Conservation (phyloP, 768 basidiomycete genomes). For the Tylopilus cervinicoccineus region DNA sequence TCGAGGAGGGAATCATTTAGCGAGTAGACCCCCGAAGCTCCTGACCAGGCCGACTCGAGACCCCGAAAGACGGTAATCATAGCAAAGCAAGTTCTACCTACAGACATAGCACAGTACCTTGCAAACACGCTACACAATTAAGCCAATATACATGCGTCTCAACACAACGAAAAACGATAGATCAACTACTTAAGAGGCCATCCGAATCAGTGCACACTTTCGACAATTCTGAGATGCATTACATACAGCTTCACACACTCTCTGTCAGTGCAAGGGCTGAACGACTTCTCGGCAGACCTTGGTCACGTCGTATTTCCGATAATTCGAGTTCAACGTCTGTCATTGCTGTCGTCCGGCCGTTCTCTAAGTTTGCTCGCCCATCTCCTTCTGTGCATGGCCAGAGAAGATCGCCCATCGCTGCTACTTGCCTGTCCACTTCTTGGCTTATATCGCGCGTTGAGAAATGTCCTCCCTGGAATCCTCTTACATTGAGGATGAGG, state of each 20-base stretch:
- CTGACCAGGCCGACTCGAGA: neutral
- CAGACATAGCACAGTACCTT: too few species aligned
- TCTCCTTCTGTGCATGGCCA: neutral
- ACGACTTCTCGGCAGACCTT: neutral
- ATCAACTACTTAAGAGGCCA: too few species aligned
- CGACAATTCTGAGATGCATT: too few species aligned
- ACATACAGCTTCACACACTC: too few species aligned
- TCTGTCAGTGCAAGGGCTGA: too few species aligned
- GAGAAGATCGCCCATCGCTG: slow-evolving; percentile 2
- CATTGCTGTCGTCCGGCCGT: neutral
- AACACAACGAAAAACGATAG: too few species aligned
- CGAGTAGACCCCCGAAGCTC: neutral
- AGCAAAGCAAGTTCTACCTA: too few species aligned
- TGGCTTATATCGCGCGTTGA: slow-evolving; percentile 8
- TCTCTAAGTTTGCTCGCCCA: neutral
- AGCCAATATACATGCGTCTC: too few species aligned
- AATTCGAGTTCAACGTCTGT: neutral
- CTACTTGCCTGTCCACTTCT: slow-evolving; percentile 20
- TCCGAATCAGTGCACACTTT: too few species aligned
- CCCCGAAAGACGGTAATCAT: too few species aligned
- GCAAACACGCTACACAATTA: too few species aligned
- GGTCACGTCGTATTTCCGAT: neutral
- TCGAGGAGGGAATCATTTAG: too few species aligned
- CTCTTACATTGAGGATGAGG: slow-evolving; percentile 17
- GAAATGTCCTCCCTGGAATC: neutral